phyloP scores from a whole-genome alignment of 163 green algal genomes.

The Botryococcus braunii region DNA sequence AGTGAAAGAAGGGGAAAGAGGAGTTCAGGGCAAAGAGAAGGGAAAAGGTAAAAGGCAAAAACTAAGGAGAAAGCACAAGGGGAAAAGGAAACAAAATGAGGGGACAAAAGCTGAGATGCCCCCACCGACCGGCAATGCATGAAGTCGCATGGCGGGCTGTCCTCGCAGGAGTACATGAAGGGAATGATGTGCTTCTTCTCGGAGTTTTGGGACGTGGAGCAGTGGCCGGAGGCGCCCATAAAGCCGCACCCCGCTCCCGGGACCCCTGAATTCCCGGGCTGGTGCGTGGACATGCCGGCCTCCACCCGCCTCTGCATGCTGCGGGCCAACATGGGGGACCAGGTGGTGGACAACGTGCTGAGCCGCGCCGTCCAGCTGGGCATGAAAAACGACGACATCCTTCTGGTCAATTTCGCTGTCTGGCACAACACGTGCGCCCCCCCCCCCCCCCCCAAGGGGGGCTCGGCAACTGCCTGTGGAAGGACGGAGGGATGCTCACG shows the following conservation, averaged over 20 bases:
- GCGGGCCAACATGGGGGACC: slow-evolving; percentile 13
- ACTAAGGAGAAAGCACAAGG: no score
- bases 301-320: slow-evolving; percentile 11
- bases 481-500: no score
- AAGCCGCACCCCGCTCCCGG: no score
- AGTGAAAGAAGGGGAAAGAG: no score
- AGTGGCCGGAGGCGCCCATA: slow-evolving; percentile 3
- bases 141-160: background rate
- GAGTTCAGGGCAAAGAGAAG: no score
- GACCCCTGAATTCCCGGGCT: no score
- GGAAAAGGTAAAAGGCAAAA: no score
- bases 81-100: no score
- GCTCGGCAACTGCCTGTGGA: no score
- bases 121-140: background rate
- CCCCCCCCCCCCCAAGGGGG: no score
- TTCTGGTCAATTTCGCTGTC: slow-evolving; percentile 19
- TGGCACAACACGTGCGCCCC: slow-evolving; percentile 17
- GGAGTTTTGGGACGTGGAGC: slow-evolving; percentile 13
- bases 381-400: slow-evolving; percentile 4
- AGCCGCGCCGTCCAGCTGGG: slow-evolving; percentile 3
- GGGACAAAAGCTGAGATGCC: background rate
- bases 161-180: background rate
- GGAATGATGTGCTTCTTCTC: slow-evolving; percentile 13
- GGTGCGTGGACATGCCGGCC: slow-evolving; percentile 16
- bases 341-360: slow-evolving; percentile 12